These are phyloP conservation scores for Diospyros lotus DNA, from an alignment of 148 eudicot species.

Conservation along the genomic window DNA sequence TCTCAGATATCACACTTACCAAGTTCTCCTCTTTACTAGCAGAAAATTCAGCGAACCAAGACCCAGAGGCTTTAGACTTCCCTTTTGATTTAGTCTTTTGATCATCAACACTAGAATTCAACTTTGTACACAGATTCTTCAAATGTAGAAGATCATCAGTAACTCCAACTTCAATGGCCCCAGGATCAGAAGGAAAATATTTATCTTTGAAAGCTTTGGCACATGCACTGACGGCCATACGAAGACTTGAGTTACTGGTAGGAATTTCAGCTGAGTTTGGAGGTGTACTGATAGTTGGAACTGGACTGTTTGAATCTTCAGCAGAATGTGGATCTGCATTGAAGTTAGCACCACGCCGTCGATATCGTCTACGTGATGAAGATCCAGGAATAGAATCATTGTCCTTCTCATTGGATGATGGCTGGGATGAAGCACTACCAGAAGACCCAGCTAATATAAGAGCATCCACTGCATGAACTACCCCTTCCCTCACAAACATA, in stretches of 20 bases:
- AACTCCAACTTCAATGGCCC: constrained; percentile 59
- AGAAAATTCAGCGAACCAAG: constrained; percentile 44
- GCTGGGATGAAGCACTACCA: constrained; percentile 34
- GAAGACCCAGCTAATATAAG: constrained; percentile 50
- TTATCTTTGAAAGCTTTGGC: constrained; percentile 86
- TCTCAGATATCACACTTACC: constrained; percentile 61
- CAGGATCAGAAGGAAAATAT: constrained; percentile 72
- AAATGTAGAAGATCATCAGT: constrained; percentile 85
- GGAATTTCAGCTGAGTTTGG: constrained; percentile 55
- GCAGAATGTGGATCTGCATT: constrained; percentile 48
- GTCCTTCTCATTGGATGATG: constrained; percentile 57
- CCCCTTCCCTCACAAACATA: constrained; percentile 97
- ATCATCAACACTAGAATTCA: constrained; percentile 72
- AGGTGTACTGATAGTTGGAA: constrained; percentile 61
- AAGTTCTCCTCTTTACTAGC: constrained; percentile 74
- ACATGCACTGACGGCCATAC: constrained; percentile 63
- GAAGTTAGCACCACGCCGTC: constrained; percentile 61
- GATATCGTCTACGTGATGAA: constrained; percentile 75
- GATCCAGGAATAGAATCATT: constrained; percentile 56
- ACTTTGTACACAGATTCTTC: constrained; percentile 73
- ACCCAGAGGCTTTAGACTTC: constrained; percentile 55
- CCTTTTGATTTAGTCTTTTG: constrained; percentile 70
- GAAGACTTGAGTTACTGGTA: constrained; percentile 54
- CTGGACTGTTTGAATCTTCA: constrained; percentile 59
- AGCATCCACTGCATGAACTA: constrained; percentile 89